phyloP scores from a whole-genome alignment of 805 yeast genomes.

The Zygoascus biomembranicola region DNA sequence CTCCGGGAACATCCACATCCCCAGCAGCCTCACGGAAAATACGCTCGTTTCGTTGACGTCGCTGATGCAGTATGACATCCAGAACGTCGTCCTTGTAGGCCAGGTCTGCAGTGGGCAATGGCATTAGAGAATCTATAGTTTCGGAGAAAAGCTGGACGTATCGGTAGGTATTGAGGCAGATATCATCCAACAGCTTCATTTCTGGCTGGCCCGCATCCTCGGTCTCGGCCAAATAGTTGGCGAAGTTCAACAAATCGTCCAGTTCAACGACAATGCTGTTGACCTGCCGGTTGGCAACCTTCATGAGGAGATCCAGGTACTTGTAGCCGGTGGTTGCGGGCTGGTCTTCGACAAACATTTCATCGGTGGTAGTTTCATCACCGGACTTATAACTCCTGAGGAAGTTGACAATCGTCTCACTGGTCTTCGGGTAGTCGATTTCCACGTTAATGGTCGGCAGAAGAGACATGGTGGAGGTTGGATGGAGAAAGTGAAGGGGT shows the following conservation, averaged over 20 bases:
- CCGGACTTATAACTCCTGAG: slow-evolving; percentile 54
- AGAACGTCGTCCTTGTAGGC: slow-evolving; percentile 80
- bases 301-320: slow-evolving; percentile 65
- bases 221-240: slow-evolving; percentile 18
- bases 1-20: slow-evolving; percentile 14
- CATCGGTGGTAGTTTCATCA: slow-evolving; percentile 21
- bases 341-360: slow-evolving; percentile 7
- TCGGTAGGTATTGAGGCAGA: slow-evolving; percentile 67
- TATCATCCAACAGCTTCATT: slow-evolving; percentile 43
- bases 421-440: slow-evolving; percentile 46
- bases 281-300: slow-evolving; percentile 75
- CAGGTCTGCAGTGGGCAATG: slow-evolving; percentile 75
- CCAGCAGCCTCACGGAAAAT: slow-evolving; percentile 45
- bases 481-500: neutral
- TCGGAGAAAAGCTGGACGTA: slow-evolving; percentile 69
- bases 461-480: slow-evolving; percentile 17
- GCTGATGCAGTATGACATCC: slow-evolving; percentile 86
- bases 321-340: slow-evolving; percentile 32
- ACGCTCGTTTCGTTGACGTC: slow-evolving; percentile 74
- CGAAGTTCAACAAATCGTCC: slow-evolving; percentile 69
- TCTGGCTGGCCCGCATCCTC: slow-evolving; percentile 24
- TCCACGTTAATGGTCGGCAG: slow-evolving; percentile 62
- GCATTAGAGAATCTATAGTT: slow-evolving; percentile 74
- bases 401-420: slow-evolving; percentile 51
- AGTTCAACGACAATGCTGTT: slow-evolving; percentile 65